Evolutionary conservation across 2,329 filamentous ascomycete genomes (phyloP).

Genomic region (Colletotrichum sp.): DNA sequence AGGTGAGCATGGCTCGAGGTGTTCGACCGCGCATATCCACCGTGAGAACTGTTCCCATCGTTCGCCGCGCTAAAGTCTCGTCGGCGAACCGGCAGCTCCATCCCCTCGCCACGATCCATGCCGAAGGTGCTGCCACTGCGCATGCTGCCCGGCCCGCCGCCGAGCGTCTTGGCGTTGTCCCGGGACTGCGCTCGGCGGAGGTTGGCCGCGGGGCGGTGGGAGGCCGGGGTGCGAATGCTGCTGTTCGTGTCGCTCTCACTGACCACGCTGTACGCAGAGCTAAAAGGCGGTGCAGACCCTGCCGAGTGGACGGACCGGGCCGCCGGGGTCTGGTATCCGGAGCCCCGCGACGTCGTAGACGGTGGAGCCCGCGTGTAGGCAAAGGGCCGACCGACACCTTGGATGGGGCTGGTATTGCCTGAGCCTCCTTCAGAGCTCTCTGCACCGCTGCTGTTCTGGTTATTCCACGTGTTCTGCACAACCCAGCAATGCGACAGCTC

Average conservation of each 20-base stretch:
- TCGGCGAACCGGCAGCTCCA: slow-evolving; percentile 24
- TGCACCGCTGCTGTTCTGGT: slow-evolving; percentile 27
- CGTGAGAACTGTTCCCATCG: slow-evolving; percentile 9
- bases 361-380: slow-evolving; percentile 30
- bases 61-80: slow-evolving; percentile 7
- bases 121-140: slow-evolving; percentile 21
- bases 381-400: background rate
- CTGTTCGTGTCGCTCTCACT: slow-evolving; percentile 32
- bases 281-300: slow-evolving; percentile 25
- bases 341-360: slow-evolving; percentile 21
- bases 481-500: slow-evolving; percentile 60
- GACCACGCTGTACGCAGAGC: slow-evolving; percentile 30
- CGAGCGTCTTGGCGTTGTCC: slow-evolving; percentile 14
- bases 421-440: slow-evolving; percentile 28
- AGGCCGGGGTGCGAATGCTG: slow-evolving; percentile 27
- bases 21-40: slow-evolving; percentile 18
- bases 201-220: slow-evolving; percentile 10
- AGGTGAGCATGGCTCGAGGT: slow-evolving; percentile 18
- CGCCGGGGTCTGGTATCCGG: slow-evolving; percentile 16
- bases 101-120: slow-evolving; percentile 28
- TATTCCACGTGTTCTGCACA: slow-evolving; percentile 45
- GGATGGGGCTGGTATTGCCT: slow-evolving; percentile 26
- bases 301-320: slow-evolving; percentile 27
- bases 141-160: background rate
- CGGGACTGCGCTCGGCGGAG: slow-evolving; percentile 19